Evolutionary conservation across 495 filamentous ascomycete species (phyloP).

Genomic region (Podospora tetraspora): DNA sequence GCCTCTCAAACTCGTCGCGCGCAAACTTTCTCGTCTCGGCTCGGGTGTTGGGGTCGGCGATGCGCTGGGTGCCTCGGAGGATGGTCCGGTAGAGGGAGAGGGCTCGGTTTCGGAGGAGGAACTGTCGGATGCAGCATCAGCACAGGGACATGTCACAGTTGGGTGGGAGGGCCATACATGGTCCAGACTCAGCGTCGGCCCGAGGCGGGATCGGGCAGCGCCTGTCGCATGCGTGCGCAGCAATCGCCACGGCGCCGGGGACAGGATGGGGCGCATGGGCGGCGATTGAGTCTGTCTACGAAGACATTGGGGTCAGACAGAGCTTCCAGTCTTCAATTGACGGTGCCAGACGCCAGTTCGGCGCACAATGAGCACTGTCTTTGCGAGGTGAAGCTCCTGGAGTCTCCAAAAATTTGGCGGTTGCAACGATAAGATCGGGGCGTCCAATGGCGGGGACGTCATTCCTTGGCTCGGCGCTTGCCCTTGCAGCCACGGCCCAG

Average conservation of each 20-base stretch:
- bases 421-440: not conserved
- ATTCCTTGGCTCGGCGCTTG: not conserved
- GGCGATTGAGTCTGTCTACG: not conserved
- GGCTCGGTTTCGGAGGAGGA: constrained; percentile 52
- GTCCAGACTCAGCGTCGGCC: constrained; percentile 42
- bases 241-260: constrained; percentile 20
- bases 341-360: not conserved
- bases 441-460: not conserved
- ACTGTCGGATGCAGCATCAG: constrained; percentile 36
- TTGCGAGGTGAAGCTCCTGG: not conserved
- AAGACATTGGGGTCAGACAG: not conserved
- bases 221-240: constrained; percentile 41
- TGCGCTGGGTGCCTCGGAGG: constrained; percentile 44
- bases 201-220: constrained; percentile 29
- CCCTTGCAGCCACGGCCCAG: not conserved
- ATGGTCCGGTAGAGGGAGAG: constrained; percentile 56
- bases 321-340: not conserved
- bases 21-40: constrained; percentile 67
- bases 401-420: not conserved
- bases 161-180: constrained; percentile 36
- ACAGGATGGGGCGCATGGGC: constrained; percentile 27
- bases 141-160: not conserved
- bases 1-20: constrained; percentile 69
- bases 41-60: constrained; percentile 48
- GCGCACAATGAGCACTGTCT: not conserved